Conservation (phyloP, 495 filamentous ascomycete genomes). For the Penicillium canescens region DNA sequence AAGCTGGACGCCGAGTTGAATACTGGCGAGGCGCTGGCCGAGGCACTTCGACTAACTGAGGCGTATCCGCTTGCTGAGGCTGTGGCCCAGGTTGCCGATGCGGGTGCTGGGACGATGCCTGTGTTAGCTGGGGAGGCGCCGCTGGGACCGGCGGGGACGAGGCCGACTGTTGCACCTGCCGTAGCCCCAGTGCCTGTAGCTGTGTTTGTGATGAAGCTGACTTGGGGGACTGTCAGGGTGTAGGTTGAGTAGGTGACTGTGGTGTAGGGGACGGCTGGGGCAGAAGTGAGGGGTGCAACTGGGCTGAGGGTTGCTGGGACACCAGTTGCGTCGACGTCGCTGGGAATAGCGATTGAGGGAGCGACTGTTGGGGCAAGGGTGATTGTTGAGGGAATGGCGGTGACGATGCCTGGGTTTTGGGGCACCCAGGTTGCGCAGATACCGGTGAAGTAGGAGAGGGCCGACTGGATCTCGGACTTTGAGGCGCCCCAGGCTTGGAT, state of each 20-base stretch:
- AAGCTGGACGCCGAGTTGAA: conserved; percentile 22
- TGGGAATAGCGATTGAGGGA: conserved; percentile 12
- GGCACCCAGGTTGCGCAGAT: conserved; percentile 78
- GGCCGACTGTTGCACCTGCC: conserved; percentile 47
- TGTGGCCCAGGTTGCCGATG: conserved; percentile 12
- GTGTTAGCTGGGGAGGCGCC: conserved; percentile 20
- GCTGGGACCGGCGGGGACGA: conserved; percentile 24
- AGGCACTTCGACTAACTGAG: conserved; percentile 13
- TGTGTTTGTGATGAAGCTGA: conserved; percentile 64
- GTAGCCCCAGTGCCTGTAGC: conserved; percentile 41
- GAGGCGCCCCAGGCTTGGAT: conserved; percentile 73
- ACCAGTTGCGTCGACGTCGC: conserved; percentile 24
- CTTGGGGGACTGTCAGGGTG: conserved; percentile 74
- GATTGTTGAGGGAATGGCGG: conserved; percentile 62
- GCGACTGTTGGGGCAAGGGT: conserved; percentile 50
- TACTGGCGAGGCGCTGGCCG: conserved; percentile 13
- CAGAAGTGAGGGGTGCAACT: conserved; percentile 34
- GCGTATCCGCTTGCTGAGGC: conserved; percentile 3
- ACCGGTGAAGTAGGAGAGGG: conserved; percentile 84
- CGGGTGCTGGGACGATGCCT: conserved; percentile 21
- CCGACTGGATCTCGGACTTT: conserved; percentile 63
- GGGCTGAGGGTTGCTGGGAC: conserved; percentile 11
- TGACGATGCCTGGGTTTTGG: conserved; percentile 83
- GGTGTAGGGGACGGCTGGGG: conserved; percentile 50
- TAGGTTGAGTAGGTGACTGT: conserved; percentile 62